Conservation (phyloP, 148 eudicot genomes). For the Limonium bicolor region DNA sequence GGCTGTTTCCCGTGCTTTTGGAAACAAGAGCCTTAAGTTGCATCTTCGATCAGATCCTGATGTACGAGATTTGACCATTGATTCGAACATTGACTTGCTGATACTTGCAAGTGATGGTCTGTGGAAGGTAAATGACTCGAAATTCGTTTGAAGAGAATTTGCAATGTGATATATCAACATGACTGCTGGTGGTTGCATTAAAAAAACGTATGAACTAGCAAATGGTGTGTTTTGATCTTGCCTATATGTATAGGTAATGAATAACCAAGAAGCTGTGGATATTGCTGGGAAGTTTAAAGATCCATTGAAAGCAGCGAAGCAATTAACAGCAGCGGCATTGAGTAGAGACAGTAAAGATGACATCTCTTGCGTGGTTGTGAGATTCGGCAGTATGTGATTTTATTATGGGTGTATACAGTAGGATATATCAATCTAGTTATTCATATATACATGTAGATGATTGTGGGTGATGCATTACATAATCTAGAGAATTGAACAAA, state of each 20-base stretch:
- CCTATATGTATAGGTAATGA: slow-evolving; percentile 35
- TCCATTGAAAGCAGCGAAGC: slow-evolving; percentile 68
- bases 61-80: slow-evolving; percentile 19
- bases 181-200: no score
- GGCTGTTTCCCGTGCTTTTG: slow-evolving; percentile 76
- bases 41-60: slow-evolving; percentile 61
- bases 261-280: slow-evolving; percentile 64
- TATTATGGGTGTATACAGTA: no score
- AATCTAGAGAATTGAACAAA: no score
- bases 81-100: slow-evolving; percentile 23
- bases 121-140: slow-evolving; percentile 73
- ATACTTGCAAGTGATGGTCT: slow-evolving; percentile 72
- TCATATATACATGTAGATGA: no score
- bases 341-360: slow-evolving; percentile 65
- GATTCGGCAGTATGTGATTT: no score
- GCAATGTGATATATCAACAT: no score
- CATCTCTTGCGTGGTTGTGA: slow-evolving; percentile 57
- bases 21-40: slow-evolving; percentile 58
- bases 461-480: no score
- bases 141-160: no score
- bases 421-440: no score
- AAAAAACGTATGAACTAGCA: no score
- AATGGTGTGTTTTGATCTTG: not conserved
- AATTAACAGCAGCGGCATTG: slow-evolving; percentile 40
- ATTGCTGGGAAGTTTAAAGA: slow-evolving; percentile 39